Base-by-base conservation (phyloP, 305 asterid species). In the Caryopteris hybrid region DNA sequence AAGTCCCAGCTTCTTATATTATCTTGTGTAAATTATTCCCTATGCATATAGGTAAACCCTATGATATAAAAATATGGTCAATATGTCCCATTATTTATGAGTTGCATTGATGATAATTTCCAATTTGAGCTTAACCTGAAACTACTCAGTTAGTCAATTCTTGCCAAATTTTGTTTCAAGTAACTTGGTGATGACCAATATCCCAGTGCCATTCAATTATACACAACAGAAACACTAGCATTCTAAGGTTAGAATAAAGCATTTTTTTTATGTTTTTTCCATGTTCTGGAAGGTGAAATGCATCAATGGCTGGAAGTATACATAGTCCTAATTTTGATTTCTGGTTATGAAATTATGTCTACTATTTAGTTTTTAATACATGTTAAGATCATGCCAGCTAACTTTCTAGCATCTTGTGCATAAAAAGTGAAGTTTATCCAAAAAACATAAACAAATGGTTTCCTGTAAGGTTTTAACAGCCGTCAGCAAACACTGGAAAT, bases 1-100 rank as follows among this genome's bases (percentile, higher is more conserved):
- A 53, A 31, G 46, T 64, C 38, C 58, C 61, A 56, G 64, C 38
- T 25, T 60, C 69, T 61, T 20, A 11, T 52, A 20, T 36, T 53
- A 22, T 56, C 43, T 23, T 31, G 33, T 31, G 4, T 20, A 56
- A 14, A 34, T 56, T n/a, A 17, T 58, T 58, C 47, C 33, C 47
- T 36, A 12, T 58, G 36, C 6, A 1, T 34, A 17, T n/a, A 34
- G 10, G 61, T n/a, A 31, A 8, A 31, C 47, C 16, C 4, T 10
- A 11, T 34, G 64, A 14, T 57, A 17, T 57, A 16, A 2, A 34
- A 17, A 56, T 56, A 27, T 6, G 27, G 27, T 17, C 27, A 34
- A 16, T 56, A 17, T 38, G 18, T 33, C 4, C 46, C 63, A 56
- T 17, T 9, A 56, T 17, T 33, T 16, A 33, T 56, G 7, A 14